Base-by-base conservation (phyloP, 2,329 filamentous ascomycete species). In the Alternaria triticina region DNA sequence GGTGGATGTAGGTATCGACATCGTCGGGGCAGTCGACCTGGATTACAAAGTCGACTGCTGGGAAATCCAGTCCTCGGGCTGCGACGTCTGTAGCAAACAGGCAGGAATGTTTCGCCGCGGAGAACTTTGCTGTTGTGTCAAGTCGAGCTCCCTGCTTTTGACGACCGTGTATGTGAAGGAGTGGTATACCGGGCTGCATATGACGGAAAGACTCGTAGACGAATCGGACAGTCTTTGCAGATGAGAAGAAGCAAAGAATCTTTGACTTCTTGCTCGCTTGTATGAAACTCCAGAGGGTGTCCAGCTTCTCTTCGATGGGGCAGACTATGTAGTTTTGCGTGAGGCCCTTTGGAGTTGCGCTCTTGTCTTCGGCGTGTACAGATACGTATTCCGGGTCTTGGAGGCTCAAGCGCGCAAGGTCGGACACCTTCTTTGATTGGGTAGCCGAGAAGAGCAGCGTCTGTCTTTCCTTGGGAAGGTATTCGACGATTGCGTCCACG, bases 1-100 rank as follows among this genome's bases (percentile, higher is more conserved):
- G 89, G 81, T 99, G 96, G 70, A 99, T 98, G 75, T 99, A 99
- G 0, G 96, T 99, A 74, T 98, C 96, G 5, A 92, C 91, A 78
- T 99, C 95, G 79, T 99, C 96, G 0, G 96, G 96, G 70, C 93
- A 97, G 79, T 99, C 96, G n/a, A 93, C 87, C 77, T 99, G 96
- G n/a, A 99, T 93, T 6, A 99, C 96, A 91, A 96, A 99, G 79
- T 99, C 96, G 0, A 99, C 96, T 4, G 94, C 91, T 0, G 96
- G 96, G 76, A 99, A 98, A 79, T 99, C 96, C 12, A 99, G 87
- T 67, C 96, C 96, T 79, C 96, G 88, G 0, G 96, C 96, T 5
- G 96, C 94, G 6, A 99, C 93, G 76, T 99, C 96, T 0, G 96
- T 99, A 1, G 96, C 93, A 77, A 99, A 97, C 0, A 99, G 86